Conservation (phyloP, 2,329 filamentous ascomycete species). For the Aspergillus ibericus region DNA sequence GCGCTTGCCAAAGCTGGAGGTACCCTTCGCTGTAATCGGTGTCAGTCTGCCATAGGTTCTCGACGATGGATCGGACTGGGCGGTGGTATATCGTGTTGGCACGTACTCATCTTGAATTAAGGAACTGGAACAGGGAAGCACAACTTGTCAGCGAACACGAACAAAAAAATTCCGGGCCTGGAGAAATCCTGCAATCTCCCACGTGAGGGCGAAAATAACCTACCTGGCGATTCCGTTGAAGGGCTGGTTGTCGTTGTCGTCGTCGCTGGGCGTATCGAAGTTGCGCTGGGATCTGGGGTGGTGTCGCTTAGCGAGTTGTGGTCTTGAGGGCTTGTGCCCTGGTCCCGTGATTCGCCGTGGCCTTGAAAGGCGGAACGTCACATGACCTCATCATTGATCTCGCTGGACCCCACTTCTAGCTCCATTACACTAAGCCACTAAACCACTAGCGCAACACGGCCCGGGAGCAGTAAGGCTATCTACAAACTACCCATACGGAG, state of each 20-base stretch:
- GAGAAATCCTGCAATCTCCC: conserved; percentile 5
- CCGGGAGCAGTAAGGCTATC: neutral
- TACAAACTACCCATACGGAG: neutral
- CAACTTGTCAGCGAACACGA: conserved; percentile 27
- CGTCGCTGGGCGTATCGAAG: conserved; percentile 46
- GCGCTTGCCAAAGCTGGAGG: conserved; percentile 73
- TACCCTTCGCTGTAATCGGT: conserved; percentile 64
- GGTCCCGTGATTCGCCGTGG: conserved; percentile 26
- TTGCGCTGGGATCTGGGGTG: conserved; percentile 35
- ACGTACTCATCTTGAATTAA: conserved; percentile 62
- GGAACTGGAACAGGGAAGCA: conserved; percentile 36
- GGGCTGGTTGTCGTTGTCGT: conserved; percentile 48
- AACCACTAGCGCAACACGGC: neutral
- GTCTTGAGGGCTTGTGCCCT: conserved; percentile 37
- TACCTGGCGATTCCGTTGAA: conserved; percentile 49
- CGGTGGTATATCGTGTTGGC: conserved; percentile 27
- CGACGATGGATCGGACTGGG: conserved; percentile 23
- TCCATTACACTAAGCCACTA: neutral
- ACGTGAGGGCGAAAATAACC: conserved; percentile 18
- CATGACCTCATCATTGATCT: conserved; percentile 7
- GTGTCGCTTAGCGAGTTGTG: conserved; percentile 46
- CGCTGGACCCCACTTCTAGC: neutral
- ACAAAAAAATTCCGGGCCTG: conserved; percentile 6
- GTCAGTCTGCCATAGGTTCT: conserved; percentile 45
- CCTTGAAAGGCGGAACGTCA: conserved; percentile 7